These are phyloP conservation scores for Zymoseptoria tritici DNA, from an alignment of 2,329 filamentous ascomycete species.

Conservation along the genomic window DNA sequence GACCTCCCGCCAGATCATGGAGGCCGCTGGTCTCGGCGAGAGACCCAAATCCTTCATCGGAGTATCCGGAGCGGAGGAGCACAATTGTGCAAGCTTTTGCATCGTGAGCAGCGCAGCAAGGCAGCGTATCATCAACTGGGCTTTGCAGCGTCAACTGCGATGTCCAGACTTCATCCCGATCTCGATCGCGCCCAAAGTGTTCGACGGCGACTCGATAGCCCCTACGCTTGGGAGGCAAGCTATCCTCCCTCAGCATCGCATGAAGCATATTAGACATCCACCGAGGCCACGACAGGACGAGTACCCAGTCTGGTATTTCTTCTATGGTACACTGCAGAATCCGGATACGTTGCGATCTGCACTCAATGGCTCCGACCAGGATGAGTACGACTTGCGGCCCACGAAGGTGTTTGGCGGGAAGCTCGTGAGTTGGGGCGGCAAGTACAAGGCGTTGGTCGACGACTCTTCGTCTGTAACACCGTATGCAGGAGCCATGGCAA, in stretches of 20 bases:
- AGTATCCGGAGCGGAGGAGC: not conserved
- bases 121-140: not conserved
- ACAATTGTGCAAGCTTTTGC: not conserved
- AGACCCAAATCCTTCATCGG: not conserved
- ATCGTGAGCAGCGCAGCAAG: not conserved
- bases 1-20: not conserved
- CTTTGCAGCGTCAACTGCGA: not conserved
- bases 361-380: conserved; percentile 18
- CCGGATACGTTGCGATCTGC: conserved; percentile 26
- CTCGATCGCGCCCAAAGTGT: not conserved
- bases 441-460: conserved; percentile 35
- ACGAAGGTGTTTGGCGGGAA: conserved; percentile 27
- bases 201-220: not conserved
- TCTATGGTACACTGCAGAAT: conserved; percentile 32
- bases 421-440: conserved; percentile 30
- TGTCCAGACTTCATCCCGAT: not conserved
- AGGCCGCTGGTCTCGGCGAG: not conserved
- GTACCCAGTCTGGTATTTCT: conserved; percentile 36
- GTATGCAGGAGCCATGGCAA: not conserved
- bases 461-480: conserved; percentile 2
- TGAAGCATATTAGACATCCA: not conserved
- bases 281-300: conserved; percentile 19
- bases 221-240: not conserved
- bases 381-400: conserved; percentile 15
- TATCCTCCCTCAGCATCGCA: not conserved